Base-by-base conservation (phyloP, 225 moss, liverwort and hornwort species). In the Pleurozium schreberi region DNA sequence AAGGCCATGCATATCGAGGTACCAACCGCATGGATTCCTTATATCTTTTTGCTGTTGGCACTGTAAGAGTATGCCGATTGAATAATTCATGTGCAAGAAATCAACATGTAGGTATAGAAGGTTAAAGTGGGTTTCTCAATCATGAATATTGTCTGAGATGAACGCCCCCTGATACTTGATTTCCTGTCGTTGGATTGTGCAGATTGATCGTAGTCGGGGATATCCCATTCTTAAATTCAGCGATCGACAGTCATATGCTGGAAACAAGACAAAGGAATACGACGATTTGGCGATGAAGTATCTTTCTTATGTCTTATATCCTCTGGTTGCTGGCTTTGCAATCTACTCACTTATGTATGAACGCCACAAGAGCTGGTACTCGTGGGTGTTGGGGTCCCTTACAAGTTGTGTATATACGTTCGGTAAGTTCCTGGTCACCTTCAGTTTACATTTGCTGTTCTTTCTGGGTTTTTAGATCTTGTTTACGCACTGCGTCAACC, bases 1-100 rank as follows among this genome's bases (percentile, higher is more conserved):
- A 98, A 98, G 92, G 98, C 98, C 77, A 97, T 97, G 98, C 95
- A 97, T 75, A 90, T 98, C 83, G 95, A 97, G 98, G 95, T 97
- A 90, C 69, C 55, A 57, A 82, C 59, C 10, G 28, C 62, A n/a
- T 68, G 34, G 38, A 67, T 61, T 21, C 12, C 21, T 28, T 71
- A 42, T 80, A 38, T 42, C 26, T 76, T 36, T 55, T 17, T 75
- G 59, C 33, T 75, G 42, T 82, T 50, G 67, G 68, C 78, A 53
- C 47, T 76, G 18, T 38, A 50, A 65, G 82, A 63, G n/a, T 12
- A 47, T 73, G 81, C 66, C 69, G 83, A 55, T 76, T 60, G 58
- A 59, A 47, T 33, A 63, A 12, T 74, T 86, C 43, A 23, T 42
- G 45, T 86, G 45, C 81, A 67, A 77, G 60, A 76, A 82, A 66